Evolutionary conservation across 2,329 filamentous ascomycete species (phyloP).

Genomic region (Microsporum audouinii): DNA sequence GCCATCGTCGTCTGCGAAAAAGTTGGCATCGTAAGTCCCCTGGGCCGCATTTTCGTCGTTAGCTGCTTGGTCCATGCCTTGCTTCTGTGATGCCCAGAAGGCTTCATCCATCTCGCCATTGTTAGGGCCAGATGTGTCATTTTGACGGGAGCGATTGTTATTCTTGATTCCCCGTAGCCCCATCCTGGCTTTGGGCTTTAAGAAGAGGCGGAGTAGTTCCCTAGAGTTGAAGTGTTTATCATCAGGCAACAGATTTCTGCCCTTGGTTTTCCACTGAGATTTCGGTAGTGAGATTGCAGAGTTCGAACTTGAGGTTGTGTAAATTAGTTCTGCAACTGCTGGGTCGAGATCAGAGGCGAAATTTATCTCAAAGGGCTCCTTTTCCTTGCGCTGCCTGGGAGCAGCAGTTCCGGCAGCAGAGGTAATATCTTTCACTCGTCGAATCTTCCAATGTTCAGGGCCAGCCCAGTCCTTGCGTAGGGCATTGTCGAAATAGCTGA

Average conservation of each 20-base stretch:
- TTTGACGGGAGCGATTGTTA: conserved; percentile 23
- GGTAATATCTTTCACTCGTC: conserved; percentile 76
- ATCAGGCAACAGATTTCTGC: conserved; percentile 82
- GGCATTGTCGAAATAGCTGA: conserved; percentile 96
- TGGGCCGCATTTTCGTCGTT: conserved; percentile 46
- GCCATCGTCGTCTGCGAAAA: conserved; percentile 68
- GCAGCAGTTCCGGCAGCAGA: conserved; percentile 35
- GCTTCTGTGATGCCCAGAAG: conserved; percentile 66
- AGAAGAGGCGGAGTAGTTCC: conserved; percentile 76
- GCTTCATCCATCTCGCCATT: conserved; percentile 83
- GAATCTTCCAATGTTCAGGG: conserved; percentile 97
- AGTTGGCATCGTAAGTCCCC: conserved; percentile 90
- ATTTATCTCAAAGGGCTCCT: conserved; percentile 91
- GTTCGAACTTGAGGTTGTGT: conserved; percentile 70
- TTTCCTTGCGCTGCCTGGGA: conserved; percentile 69
- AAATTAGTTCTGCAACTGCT: conserved; percentile 61
- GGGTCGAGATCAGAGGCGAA: conserved; percentile 66
- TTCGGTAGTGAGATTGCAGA: conserved; percentile 75
- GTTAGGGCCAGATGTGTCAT: conserved; percentile 45
- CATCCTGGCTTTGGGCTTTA: conserved; percentile 85
- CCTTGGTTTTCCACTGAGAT: conserved; percentile 91
- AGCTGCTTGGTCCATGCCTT: conserved; percentile 42
- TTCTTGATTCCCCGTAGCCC: conserved; percentile 48
- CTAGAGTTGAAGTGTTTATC: conserved; percentile 98
- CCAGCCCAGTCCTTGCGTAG: conserved; percentile 95